phyloP scores from a whole-genome alignment of 768 basidiomycete genomes.

The Tylopilus cervinicoccineus region DNA sequence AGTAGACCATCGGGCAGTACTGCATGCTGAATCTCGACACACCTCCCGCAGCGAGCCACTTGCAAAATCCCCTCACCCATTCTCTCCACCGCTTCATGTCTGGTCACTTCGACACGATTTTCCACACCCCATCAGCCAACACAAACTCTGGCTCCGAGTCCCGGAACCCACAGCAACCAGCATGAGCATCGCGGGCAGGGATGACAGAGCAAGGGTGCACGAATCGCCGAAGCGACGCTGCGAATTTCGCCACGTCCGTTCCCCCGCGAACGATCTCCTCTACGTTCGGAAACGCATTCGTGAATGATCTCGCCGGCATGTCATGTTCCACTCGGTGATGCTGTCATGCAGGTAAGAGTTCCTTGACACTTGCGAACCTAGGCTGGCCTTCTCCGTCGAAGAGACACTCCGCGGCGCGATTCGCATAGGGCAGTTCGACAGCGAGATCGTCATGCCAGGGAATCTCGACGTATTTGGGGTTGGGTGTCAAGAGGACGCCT shows the following conservation, averaged over 20 bases:
- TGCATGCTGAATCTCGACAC: constrained; percentile 9
- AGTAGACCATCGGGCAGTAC: not conserved
- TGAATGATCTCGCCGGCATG: constrained; percentile 14
- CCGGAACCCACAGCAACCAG: not conserved
- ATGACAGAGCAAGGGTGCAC: too few relatives aligned
- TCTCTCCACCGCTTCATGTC: constrained; percentile 10
- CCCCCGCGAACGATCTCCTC: constrained; percentile 16
- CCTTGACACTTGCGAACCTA: constrained; percentile 9
- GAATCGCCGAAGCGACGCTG: constrained; percentile 9
- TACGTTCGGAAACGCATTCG: constrained; percentile 15
- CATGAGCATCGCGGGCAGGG: too few relatives aligned
- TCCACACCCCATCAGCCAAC: constrained; percentile 3
- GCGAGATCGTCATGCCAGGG: constrained; percentile 17
- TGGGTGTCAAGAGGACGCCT: constrained; percentile 7
- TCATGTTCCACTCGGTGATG: not conserved
- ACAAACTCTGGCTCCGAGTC: not conserved
- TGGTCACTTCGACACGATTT: constrained; percentile 8
- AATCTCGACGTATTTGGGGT: constrained; percentile 13
- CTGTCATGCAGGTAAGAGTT: constrained; percentile 14
- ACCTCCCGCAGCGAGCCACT: constrained; percentile 18
- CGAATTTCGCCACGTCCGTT: constrained; percentile 8
- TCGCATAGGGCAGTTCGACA: not conserved
- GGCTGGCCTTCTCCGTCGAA: constrained; percentile 9
- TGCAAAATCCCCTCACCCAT: constrained; percentile 14
- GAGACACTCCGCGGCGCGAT: constrained; percentile 9